These are phyloP conservation scores for Phyllosticta paracitricarpa DNA, from an alignment of 2,329 filamentous ascomycete genomes.

Conservation along the genomic window DNA sequence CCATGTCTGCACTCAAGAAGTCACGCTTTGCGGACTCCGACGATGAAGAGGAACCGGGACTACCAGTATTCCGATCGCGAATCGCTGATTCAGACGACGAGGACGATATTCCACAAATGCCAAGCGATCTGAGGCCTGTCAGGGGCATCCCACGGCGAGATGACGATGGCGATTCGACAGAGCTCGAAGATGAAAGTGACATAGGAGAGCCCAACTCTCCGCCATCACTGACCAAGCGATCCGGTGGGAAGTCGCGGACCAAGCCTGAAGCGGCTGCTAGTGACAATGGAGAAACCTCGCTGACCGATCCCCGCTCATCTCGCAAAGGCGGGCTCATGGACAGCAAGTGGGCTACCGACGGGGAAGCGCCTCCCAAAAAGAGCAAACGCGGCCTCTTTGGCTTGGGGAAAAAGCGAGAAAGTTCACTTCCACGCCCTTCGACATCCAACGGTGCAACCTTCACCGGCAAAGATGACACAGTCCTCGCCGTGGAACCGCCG, in stretches of 20 bases:
- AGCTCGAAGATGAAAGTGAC: constrained; percentile 33
- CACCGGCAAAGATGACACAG: background rate
- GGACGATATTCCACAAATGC: constrained; percentile 39
- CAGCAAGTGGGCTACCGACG: constrained; percentile 25
- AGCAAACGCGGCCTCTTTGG: constrained; percentile 34
- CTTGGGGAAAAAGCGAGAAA: constrained; percentile 52
- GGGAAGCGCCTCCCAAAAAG: constrained; percentile 21
- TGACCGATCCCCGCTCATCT: constrained; percentile 10
- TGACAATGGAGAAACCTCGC: background rate
- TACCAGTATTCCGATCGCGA: constrained; percentile 33
- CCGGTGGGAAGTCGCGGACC: background rate
- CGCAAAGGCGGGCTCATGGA: constrained; percentile 30
- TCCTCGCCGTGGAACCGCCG: constrained; percentile 5
- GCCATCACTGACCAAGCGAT: constrained; percentile 14
- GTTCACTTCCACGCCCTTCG: constrained; percentile 14
- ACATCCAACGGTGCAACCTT: constrained; percentile 15
- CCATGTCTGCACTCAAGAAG: constrained; percentile 2
- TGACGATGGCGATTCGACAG: constrained; percentile 49
- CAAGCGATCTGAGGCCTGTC: constrained; percentile 40
- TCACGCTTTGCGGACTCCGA: constrained; percentile 62
- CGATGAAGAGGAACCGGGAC: constrained; percentile 25
- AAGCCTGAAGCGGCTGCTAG: background rate
- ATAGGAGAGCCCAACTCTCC: constrained; percentile 22
- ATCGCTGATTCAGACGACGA: constrained; percentile 41
- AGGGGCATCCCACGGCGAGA: constrained; percentile 50